Conservation (phyloP, 2,329 filamentous ascomycete genomes). For the Furcasterigmium furcatum region DNA sequence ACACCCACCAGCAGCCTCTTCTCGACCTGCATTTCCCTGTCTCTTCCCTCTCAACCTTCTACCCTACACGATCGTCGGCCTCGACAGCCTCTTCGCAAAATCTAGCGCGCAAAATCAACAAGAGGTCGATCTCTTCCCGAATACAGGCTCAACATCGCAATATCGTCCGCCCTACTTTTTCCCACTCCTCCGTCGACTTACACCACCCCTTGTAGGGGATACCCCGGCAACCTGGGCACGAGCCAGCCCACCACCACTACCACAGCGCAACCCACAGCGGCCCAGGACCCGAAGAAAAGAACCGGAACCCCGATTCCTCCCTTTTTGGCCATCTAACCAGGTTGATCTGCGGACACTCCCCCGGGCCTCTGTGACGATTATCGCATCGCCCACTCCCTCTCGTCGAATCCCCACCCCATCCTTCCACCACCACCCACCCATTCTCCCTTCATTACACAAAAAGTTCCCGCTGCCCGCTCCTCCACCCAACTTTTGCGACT, state of each 20-base stretch:
- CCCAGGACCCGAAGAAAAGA: neutral
- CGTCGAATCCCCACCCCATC: slow-evolving; percentile 6
- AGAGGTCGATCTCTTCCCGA: no score
- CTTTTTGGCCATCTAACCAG: neutral
- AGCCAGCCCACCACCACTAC: neutral
- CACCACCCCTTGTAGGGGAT: neutral
- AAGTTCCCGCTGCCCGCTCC: slow-evolving; percentile 14
- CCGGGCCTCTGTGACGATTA: slow-evolving; percentile 11
- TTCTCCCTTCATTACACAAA: slow-evolving; percentile 10
- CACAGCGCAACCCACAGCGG: no score
- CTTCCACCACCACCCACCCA: neutral
- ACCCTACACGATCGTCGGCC: no score
- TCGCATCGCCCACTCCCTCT: slow-evolving; percentile 8
- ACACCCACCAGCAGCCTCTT: neutral
- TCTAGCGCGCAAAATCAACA: no score
- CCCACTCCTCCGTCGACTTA: neutral
- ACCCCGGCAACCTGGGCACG: neutral
- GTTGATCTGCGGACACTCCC: slow-evolving; percentile 10
- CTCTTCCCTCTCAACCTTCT: no score
- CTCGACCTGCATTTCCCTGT: neutral
- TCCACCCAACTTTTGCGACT: neutral
- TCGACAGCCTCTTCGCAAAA: neutral
- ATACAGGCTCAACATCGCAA: neutral
- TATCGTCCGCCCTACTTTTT: neutral
- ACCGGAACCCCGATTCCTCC: neutral